Evolutionary conservation across 2,329 filamentous ascomycete genomes (phyloP).

Genomic region (Tolypocladium nubicola): DNA sequence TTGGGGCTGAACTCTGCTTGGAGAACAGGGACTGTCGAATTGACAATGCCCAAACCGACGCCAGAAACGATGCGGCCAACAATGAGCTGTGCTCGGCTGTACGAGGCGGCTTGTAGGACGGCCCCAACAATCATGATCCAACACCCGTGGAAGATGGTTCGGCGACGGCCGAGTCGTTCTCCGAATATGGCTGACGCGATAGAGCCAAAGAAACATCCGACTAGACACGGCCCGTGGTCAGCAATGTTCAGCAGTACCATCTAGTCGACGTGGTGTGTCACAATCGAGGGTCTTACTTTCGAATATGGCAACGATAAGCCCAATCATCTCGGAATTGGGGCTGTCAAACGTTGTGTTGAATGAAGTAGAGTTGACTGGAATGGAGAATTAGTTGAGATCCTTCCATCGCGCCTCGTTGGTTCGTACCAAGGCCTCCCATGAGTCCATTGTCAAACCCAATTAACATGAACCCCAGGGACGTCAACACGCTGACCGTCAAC

Average conservation of each 20-base stretch:
- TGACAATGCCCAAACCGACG: conserved; percentile 34
- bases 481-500: conserved; percentile 29
- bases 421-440: conserved; percentile 25
- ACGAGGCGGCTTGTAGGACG: conserved; percentile 31
- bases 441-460: conserved; percentile 37
- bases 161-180: conserved; percentile 31
- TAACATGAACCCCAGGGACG: conserved; percentile 35
- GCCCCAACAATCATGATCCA: conserved; percentile 34
- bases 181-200: conserved; percentile 17
- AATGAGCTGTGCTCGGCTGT: conserved; percentile 30
- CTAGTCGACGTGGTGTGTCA: not conserved
- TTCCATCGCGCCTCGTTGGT: too few relatives aligned
- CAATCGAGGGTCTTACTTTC: conserved; percentile 14
- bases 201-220: conserved; percentile 18
- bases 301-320: conserved; percentile 35
- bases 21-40: conserved; percentile 31
- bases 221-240: conserved; percentile 2
- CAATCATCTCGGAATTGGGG: conserved; percentile 28
- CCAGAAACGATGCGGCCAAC: conserved; percentile 36
- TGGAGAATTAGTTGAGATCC: conserved; percentile 5
- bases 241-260: not conserved
- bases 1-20: conserved; percentile 31
- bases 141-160: conserved; percentile 29
- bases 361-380: conserved; percentile 23
- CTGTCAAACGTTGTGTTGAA: conserved; percentile 29